Conservation (phyloP, 148 eudicot genomes). For the Suaeda aralocaspica region DNA sequence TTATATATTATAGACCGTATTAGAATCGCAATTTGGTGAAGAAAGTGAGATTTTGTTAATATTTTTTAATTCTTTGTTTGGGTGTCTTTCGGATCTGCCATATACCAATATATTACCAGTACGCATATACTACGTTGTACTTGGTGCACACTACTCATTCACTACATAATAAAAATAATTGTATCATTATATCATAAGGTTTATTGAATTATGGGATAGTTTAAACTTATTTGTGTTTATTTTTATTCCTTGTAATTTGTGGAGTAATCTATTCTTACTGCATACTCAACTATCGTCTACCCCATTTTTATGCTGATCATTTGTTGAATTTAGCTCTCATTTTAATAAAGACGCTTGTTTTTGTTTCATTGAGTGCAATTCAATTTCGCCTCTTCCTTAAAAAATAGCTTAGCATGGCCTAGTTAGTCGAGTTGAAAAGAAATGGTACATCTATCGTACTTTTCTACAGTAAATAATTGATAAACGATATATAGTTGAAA, state of each 20-base stretch:
- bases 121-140: too few relatives aligned
- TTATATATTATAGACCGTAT: too few relatives aligned
- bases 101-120: too few relatives aligned
- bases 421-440: neutral
- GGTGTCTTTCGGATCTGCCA: too few relatives aligned
- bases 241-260: conserved; percentile 1
- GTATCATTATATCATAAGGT: too few relatives aligned
- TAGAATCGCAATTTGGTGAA: neutral
- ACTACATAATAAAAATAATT: too few relatives aligned
- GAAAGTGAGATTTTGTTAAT: too few relatives aligned
- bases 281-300: neutral
- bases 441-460: too few relatives aligned
- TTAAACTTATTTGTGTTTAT: neutral
- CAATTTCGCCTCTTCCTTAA: neutral
- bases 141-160: too few relatives aligned
- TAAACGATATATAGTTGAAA: too few relatives aligned
- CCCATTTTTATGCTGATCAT: conserved; percentile 14
- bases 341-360: neutral
- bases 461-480: too few relatives aligned
- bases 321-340: neutral
- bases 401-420: neutral
- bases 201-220: neutral
- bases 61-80: too few relatives aligned
- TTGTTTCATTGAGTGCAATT: neutral
- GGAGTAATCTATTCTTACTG: neutral